Base-by-base conservation (phyloP, 805 yeast species). In the Grigorovia jiainica region DNA sequence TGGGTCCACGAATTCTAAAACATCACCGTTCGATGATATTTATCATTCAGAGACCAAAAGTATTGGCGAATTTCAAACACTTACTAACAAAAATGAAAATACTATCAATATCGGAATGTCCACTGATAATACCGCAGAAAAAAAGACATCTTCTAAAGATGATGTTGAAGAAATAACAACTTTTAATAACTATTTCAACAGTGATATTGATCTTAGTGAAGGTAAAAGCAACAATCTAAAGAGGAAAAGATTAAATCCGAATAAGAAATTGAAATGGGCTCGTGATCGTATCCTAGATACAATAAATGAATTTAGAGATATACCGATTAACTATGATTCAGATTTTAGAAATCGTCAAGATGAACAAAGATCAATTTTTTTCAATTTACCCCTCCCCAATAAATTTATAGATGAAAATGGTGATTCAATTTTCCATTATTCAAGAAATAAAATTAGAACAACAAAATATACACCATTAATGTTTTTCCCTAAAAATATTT, bases 391-490 rank as follows among this genome's bases (percentile, higher is more conserved):
- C 2, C 57, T 83, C 17, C 87, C 92, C 0, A 74, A 70, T 18
- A 72, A 73, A 20, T 61, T 70, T 58, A 39, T 76, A 17, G 80
- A 79, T 47, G 78, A 77, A 54, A 72, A 79, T 2, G 80, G 81
- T 10, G 68, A 72, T 27, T 84, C 92, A 2, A 55, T 54, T 13
- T 67, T 70, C 1, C 55, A 61, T 11, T 90, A 83, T 56, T 76
- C 94, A 13, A 73, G 96, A 46, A 90, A 90, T 68, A 90, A 92
- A 60, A 86, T 92, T 50, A 78, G 97, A 66, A 89, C 97, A 0
- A 87, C 98, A 2, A 90, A 87, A 66, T 90, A 90, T 64, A 90
- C 97, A 3, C 96, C 97, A 7, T 57, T 92, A 34, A 70, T 87
- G 9, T 90, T 90, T 57, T 51, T 92, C 33, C 97, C 97, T 3